Evolutionary conservation across 208 protist species (phyloP).

Genomic region (Trypanosoma boissoni): DNA sequence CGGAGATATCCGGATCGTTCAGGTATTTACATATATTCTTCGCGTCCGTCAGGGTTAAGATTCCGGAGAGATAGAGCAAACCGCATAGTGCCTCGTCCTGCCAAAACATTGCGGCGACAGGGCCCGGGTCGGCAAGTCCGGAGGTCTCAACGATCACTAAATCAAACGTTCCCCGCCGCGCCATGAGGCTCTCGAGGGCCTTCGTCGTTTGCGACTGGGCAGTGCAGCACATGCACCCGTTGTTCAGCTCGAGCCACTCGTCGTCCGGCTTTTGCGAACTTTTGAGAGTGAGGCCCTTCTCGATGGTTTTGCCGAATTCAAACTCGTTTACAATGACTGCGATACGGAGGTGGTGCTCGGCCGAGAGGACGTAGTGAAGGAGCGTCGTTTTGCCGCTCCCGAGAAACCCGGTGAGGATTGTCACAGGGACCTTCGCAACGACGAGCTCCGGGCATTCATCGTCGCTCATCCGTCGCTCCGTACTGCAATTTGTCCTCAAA

Average conservation of each 20-base stretch:
- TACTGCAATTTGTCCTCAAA: neutral
- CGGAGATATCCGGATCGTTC: constrained; percentile 50
- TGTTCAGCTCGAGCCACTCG: constrained; percentile 95
- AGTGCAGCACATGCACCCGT: constrained; percentile 96
- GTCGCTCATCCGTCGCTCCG: constrained; percentile 34
- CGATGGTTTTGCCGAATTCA: constrained; percentile 89
- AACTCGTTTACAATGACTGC: constrained; percentile 95
- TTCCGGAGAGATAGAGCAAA: constrained; percentile 80
- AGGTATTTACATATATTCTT: constrained; percentile 86
- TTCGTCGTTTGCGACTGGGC: constrained; percentile 85
- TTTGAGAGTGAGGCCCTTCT: constrained; percentile 89
- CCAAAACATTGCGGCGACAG: constrained; percentile 94
- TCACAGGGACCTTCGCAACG: constrained; percentile 77
- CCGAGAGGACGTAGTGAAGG: constrained; percentile 90
- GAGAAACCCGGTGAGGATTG: constrained; percentile 93
- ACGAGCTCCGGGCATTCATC: constrained; percentile 86
- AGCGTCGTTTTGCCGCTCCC: constrained; percentile 94
- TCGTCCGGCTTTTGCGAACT: constrained; percentile 91
- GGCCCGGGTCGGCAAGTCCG: constrained; percentile 91
- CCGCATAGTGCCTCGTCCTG: constrained; percentile 88
- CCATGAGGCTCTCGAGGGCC: constrained; percentile 83
- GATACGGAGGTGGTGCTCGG: constrained; percentile 85
- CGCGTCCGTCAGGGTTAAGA: constrained; percentile 87
- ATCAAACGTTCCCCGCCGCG: constrained; percentile 85
- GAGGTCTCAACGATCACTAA: constrained; percentile 90